phyloP scores from a whole-genome alignment of 345 rosid genomes.

The Lenwebbia sp. region DNA sequence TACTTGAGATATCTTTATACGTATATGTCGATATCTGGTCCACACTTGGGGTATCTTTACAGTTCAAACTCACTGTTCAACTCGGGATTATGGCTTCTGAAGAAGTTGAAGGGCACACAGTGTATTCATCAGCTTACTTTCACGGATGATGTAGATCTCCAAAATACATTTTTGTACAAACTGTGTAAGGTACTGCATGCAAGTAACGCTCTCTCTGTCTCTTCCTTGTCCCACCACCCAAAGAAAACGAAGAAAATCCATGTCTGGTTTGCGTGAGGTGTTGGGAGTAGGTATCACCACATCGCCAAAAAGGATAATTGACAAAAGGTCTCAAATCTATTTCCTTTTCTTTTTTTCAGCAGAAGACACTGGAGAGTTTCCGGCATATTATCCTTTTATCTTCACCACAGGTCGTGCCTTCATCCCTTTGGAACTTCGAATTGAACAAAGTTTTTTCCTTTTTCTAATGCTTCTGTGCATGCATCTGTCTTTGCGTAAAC shows the following conservation, averaged over 20 bases:
- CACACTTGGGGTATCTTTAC: constrained; percentile 91
- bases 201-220: not conserved
- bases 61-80: constrained; percentile 90
- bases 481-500: not conserved
- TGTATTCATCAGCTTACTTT: constrained; percentile 98
- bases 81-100: constrained; percentile 88
- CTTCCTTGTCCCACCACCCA: not conserved
- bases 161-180: constrained; percentile 68
- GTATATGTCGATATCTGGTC: constrained; percentile 83
- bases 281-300: not conserved
- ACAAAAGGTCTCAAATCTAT: not conserved
- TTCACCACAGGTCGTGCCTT: constrained; percentile 73
- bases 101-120: constrained; percentile 77
- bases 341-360: constrained; percentile 42
- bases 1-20: constrained; percentile 55
- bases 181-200: constrained; percentile 58
- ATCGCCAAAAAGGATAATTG: not conserved
- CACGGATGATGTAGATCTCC: constrained; percentile 78
- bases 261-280: not conserved
- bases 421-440: not conserved
- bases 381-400: constrained; percentile 62
- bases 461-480: not conserved
- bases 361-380: constrained; percentile 77
- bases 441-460: not conserved
- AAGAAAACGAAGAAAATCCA: not conserved